Evolutionary conservation across 2,329 filamentous ascomycete species (phyloP).

Genomic region (Achaetomium macrosporum): DNA sequence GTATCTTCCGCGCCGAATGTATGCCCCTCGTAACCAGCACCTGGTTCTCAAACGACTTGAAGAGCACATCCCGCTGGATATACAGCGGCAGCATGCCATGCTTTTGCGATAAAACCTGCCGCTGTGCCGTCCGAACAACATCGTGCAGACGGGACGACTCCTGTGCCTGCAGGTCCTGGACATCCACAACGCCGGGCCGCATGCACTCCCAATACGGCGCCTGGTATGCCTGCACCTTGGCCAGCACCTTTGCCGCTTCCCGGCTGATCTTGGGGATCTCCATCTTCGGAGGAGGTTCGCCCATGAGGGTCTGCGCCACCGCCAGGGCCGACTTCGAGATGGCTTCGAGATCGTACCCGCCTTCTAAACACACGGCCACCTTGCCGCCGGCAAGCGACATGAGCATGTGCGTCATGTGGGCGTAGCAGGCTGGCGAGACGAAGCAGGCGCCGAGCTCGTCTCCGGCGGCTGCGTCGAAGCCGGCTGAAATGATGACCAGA

Average conservation of each 20-base stretch:
- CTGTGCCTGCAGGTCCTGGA: constrained; percentile 46
- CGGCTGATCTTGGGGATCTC: constrained; percentile 50
- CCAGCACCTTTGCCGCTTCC: constrained; percentile 50
- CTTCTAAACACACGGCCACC: constrained; percentile 87
- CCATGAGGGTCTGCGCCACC: constrained; percentile 90
- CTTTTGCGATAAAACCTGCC: constrained; percentile 62
- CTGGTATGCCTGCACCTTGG: constrained; percentile 55
- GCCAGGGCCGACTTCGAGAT: constrained; percentile 90
- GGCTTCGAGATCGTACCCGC: constrained; percentile 88
- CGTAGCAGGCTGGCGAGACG: constrained; percentile 85
- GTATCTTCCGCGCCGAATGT: constrained; percentile 57
- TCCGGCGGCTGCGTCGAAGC: constrained; percentile 91
- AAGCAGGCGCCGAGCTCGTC: constrained; percentile 91
- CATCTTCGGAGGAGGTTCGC: constrained; percentile 72
- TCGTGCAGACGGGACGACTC: constrained; percentile 66
- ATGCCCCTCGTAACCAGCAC: constrained; percentile 75
- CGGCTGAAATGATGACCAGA: constrained; percentile 88
- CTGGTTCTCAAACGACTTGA: constrained; percentile 77
- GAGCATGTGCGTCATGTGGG: constrained; percentile 98
- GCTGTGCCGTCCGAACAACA: constrained; percentile 71
- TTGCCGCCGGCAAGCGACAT: constrained; percentile 91
- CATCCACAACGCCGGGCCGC: constrained; percentile 58
- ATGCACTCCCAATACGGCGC: constrained; percentile 83
- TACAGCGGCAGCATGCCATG: constrained; percentile 75
- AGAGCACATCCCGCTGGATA: constrained; percentile 67